phyloP scores from a whole-genome alignment of 306 rosid species.

The Canavalia ensiformis region DNA sequence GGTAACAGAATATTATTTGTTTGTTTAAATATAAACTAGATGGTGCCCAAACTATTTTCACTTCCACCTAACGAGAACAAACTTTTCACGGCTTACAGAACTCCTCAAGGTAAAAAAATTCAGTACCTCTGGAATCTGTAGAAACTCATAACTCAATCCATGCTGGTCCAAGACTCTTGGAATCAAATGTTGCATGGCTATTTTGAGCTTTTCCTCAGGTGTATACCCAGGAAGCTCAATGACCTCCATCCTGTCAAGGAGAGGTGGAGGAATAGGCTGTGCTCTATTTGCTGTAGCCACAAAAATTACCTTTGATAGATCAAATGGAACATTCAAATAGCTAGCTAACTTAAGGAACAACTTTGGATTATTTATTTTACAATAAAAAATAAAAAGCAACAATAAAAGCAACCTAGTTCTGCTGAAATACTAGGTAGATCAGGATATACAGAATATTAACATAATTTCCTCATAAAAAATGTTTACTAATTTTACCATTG shows the following conservation, averaged over 20 bases:
- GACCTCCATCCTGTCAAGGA: constrained; percentile 98
- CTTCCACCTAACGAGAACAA: constrained; percentile 31
- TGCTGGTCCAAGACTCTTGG: constrained; percentile 97
- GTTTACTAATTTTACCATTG: constrained; percentile 10
- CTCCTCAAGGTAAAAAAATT: constrained; percentile 32
- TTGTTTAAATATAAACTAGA: neutral
- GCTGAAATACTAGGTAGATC: constrained; percentile 14
- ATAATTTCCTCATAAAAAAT: neutral
- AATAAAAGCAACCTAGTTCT: neutral
- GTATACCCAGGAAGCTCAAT: constrained; percentile 99
- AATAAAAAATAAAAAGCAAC: constrained; percentile 1
- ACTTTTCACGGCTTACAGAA: neutral
- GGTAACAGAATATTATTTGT: constrained; percentile 19
- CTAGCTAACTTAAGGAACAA: constrained; percentile 74
- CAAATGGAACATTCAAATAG: constrained; percentile 98
- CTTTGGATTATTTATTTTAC: constrained; percentile 20
- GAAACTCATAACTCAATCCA: constrained; percentile 86
- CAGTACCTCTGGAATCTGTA: constrained; percentile 93
- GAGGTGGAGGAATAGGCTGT: constrained; percentile 95
- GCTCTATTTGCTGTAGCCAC: constrained; percentile 97
- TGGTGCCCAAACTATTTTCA: constrained; percentile 32
- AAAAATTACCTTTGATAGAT: constrained; percentile 92
- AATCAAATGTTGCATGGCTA: constrained; percentile 91
- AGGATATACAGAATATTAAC: constrained; percentile 19
- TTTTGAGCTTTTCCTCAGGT: constrained; percentile 92